Conservation (phyloP, 495 filamentous ascomycete genomes). For the Penicillium lagena region DNA sequence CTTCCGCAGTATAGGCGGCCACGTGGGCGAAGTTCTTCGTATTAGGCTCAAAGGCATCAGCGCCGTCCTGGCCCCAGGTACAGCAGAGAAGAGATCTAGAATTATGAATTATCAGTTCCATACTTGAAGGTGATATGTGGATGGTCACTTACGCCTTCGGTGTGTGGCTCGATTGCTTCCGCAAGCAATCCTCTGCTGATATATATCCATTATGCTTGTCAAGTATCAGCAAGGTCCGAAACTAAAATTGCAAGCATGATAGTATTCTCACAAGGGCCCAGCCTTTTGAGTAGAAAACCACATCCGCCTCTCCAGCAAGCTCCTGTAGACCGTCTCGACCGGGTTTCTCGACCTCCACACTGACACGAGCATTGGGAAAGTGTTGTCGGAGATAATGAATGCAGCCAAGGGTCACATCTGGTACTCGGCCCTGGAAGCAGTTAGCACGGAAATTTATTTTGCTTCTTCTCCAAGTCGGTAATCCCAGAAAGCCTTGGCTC, state of each 20-base stretch:
- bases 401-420: conserved; percentile 55
- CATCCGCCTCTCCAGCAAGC: conserved; percentile 56
- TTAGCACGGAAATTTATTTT: conserved; percentile 2
- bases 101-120: background rate
- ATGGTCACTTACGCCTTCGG: conserved; percentile 32
- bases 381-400: conserved; percentile 48
- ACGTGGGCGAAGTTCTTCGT: conserved; percentile 32
- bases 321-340: conserved; percentile 51
- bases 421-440: conserved; percentile 50
- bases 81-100: conserved; percentile 53
- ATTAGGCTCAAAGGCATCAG: conserved; percentile 37
- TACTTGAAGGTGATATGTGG: too few relatives aligned
- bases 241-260: background rate
- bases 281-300: conserved; percentile 63
- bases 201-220: conserved; percentile 39
- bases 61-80: conserved; percentile 63
- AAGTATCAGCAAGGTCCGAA: background rate
- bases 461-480: background rate
- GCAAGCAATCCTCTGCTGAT: conserved; percentile 44
- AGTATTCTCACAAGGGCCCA: conserved; percentile 58
- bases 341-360: conserved; percentile 68
- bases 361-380: conserved; percentile 45
- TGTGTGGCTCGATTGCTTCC: conserved; percentile 33
- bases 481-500: too few relatives aligned
- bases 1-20: conserved; percentile 34